These are phyloP conservation scores for Phylloboletellus chloephorus DNA, from an alignment of 1,284 basidiomycete species.

Conservation along the genomic window DNA sequence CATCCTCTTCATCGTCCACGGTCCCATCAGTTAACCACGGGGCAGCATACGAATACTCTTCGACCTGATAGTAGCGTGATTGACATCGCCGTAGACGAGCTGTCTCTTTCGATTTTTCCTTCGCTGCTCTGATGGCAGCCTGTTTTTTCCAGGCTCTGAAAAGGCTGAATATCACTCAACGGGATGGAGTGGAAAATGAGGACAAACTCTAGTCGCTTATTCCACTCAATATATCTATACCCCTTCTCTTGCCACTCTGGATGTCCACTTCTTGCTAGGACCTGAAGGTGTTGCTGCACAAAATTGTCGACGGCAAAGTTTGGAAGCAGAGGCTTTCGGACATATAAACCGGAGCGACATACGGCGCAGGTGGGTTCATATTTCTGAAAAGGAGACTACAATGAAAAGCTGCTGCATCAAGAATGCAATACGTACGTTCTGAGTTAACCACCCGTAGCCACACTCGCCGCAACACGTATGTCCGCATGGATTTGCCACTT, in stretches of 20 bases:
- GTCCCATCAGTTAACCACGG: constrained; percentile 8
- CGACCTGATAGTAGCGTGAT: constrained; percentile 12
- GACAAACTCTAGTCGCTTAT: constrained; percentile 41
- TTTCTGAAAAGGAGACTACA: constrained; percentile 26
- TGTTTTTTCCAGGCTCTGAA: constrained; percentile 29
- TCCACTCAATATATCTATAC: constrained; percentile 40
- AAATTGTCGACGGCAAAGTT: constrained; percentile 48
- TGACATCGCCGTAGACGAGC: constrained; percentile 12
- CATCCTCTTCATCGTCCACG: constrained; percentile 4
- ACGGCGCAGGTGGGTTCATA: constrained; percentile 39
- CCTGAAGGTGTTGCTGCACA: constrained; percentile 44
- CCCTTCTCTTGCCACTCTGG: constrained; percentile 45
- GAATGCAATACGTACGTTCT: constrained; percentile 33
- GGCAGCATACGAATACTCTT: constrained; percentile 8
- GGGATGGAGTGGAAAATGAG: neutral
- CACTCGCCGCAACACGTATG: constrained; percentile 54
- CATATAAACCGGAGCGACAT: constrained; percentile 41
- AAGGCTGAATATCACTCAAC: neutral
- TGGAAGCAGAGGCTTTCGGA: constrained; percentile 41
- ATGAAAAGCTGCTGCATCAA: neutral
- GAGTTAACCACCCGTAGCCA: constrained; percentile 43
- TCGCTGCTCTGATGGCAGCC: constrained; percentile 11
- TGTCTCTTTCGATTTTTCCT: constrained; percentile 17
- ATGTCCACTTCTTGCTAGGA: constrained; percentile 36
- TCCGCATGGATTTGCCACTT: constrained; percentile 52